Percentiles rank a stretch among this genome's conserved stretches.
Conservation (phyloP, 768 basidiomycete genomes). For the Boletus edulis region DNA sequence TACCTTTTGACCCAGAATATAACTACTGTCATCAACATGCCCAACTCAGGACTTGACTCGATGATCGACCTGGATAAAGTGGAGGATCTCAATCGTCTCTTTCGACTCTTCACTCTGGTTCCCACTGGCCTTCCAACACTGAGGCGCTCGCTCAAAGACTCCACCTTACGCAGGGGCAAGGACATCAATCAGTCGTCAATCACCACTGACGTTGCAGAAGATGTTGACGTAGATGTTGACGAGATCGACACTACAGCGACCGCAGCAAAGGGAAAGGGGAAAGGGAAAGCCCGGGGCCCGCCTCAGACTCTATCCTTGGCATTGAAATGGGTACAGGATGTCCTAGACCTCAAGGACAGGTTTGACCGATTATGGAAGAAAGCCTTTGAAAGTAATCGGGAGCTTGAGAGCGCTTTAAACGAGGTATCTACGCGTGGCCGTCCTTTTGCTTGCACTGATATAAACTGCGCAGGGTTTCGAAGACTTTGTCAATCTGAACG, state of each 20-base stretch:
- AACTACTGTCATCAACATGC: slow-evolving; percentile 68
- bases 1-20: slow-evolving; percentile 79
- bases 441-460: neutral
- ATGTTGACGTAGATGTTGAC: slow-evolving; percentile 34
- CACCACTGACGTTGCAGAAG: slow-evolving; percentile 36
- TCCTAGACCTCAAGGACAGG: slow-evolving; percentile 88
- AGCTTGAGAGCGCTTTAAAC: slow-evolving; percentile 77
- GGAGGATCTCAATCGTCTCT: slow-evolving; percentile 76
- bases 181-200: slow-evolving; percentile 71
- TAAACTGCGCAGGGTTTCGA: slow-evolving; percentile 72
- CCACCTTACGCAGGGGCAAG: slow-evolving; percentile 69
- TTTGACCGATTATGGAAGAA: slow-evolving; percentile 74
- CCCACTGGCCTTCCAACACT: slow-evolving; percentile 63
- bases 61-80: slow-evolving; percentile 84
- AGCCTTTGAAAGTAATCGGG: slow-evolving; percentile 71
- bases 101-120: slow-evolving; percentile 69
- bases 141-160: slow-evolving; percentile 65
- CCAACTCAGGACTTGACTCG: slow-evolving; percentile 77
- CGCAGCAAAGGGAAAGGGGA: slow-evolving; percentile 49
- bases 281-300: slow-evolving; percentile 47
- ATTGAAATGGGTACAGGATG: slow-evolving; percentile 90
- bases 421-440: slow-evolving; percentile 53
- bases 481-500: slow-evolving; percentile 85
- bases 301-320: slow-evolving; percentile 55
- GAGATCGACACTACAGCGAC: slow-evolving; percentile 36